These are phyloP conservation scores for Botryotinia globosa DNA, from an alignment of 2,329 filamentous ascomycete species.

Conservation along the genomic window DNA sequence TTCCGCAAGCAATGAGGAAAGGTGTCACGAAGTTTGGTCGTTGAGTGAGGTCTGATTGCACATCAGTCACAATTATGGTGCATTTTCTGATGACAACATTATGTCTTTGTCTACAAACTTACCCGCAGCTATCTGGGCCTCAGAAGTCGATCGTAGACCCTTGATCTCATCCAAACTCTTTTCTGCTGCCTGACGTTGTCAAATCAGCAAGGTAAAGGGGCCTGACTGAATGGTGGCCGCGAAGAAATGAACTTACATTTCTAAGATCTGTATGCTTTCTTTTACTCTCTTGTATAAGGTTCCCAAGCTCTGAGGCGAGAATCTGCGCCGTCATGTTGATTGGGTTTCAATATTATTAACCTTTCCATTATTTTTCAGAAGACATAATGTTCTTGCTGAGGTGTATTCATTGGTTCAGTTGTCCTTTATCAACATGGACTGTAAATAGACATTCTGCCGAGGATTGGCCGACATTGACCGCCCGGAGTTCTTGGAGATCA, in stretches of 20 bases:
- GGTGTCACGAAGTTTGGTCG: conserved; percentile 84
- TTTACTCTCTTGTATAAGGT: conserved; percentile 92
- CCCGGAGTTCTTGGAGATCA: conserved; percentile 2
- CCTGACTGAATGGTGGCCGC: conserved; percentile 1
- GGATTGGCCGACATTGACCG: conserved; percentile 19
- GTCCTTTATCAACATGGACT: conserved; percentile 6
- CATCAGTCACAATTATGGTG: conserved; percentile 18
- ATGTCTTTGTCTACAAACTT: conserved; percentile 20
- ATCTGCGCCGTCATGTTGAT: conserved; percentile 81
- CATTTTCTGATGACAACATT: neutral
- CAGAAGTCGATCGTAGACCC: conserved; percentile 67
- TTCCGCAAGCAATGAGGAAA: conserved; percentile 88
- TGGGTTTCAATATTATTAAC: conserved; percentile 14
- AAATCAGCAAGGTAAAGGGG: conserved; percentile 26
- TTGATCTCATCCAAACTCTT: conserved; percentile 90
- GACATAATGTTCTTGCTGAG: conserved; percentile 11
- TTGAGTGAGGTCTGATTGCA: conserved; percentile 69
- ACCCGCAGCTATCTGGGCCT: conserved; percentile 51
- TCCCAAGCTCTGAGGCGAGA: conserved; percentile 81
- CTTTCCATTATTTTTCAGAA: conserved; percentile 28
- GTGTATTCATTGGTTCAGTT: conserved; percentile 1
- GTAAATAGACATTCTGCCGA: conserved; percentile 1
- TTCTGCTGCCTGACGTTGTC: conserved; percentile 69
- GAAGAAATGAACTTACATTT: conserved; percentile 54
- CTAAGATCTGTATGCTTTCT: conserved; percentile 88